These are phyloP conservation scores for Cryphonectria parasitica DNA, from an alignment of 2,329 filamentous ascomycete genomes.

Conservation along the genomic window DNA sequence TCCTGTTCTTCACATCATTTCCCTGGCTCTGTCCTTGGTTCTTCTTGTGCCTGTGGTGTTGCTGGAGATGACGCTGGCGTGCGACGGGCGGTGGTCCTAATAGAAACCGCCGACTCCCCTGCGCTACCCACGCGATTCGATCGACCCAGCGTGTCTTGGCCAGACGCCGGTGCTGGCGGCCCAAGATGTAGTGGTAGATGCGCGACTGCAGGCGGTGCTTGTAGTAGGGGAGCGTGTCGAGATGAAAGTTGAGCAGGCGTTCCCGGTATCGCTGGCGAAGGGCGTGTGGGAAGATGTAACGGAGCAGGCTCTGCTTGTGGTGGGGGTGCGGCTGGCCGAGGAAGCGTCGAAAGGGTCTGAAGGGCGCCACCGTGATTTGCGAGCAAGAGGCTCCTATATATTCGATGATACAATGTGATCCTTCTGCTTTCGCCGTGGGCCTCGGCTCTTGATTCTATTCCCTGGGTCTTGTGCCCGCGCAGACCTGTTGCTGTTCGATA, in stretches of 20 bases:
- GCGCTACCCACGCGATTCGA: conserved; percentile 38
- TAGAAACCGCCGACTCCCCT: conserved; percentile 50
- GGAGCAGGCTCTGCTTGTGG: conserved; percentile 57
- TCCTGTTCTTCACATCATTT: conserved; percentile 14
- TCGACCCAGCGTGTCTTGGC: conserved; percentile 53
- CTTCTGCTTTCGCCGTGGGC: not conserved
- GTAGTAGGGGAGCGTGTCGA: conserved; percentile 73
- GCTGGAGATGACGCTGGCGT: conserved; percentile 28
- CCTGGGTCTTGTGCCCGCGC: not conserved
- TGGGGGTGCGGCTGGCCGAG: conserved; percentile 43
- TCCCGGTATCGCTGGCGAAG: conserved; percentile 66
- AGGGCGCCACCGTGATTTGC: conserved; percentile 48
- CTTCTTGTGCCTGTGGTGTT: conserved; percentile 37
- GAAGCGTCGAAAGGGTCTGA: conserved; percentile 43
- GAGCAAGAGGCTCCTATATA: not conserved
- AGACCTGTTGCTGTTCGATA: not conserved
- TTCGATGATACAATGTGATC: not conserved
- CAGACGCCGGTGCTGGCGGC: conserved; percentile 60
- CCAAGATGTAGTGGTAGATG: conserved; percentile 75
- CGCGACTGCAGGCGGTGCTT: conserved; percentile 74
- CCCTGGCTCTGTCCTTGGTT: conserved; percentile 10
- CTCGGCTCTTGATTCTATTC: not conserved
- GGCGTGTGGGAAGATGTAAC: conserved; percentile 70
- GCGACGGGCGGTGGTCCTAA: conserved; percentile 41
- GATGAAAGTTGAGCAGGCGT: conserved; percentile 70